Evolutionary conservation across 2,329 filamentous ascomycete species (phyloP), one percentile per base, ranked within the genome.

Genomic region (Diaporthe australafricana): DNA sequence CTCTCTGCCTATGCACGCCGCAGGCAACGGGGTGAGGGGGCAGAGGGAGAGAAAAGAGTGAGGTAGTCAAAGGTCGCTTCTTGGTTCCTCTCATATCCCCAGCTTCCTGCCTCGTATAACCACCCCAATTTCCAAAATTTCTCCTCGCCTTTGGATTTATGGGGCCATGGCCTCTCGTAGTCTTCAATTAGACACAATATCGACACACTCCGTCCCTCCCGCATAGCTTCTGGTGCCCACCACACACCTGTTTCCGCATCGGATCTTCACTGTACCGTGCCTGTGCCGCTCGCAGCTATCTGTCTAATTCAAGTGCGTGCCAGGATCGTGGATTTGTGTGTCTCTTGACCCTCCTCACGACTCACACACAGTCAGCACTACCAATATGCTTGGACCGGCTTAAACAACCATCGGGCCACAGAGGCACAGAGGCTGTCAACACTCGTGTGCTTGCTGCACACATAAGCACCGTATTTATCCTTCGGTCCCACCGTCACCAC

Each of bases 361-460:
- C 27, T 53, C 45, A 22, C 60, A 63, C 40, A 65, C 55, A 38
- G 71, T 72, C 71, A 70, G 71, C 71, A 70, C 71, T 73, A 70
- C 55, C 52, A 32, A 50, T 40, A 63, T 48, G 30, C 50, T 56
- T 70, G 71, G 71, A 48, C 42, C 38, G 52, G 56, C 38, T 70
- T 70, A 38, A 47, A 63, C 62, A 55, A 22, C 67, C 22, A 40
- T 30, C 53, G 55, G 35, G 17, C 45, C 42, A 40, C 60, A 55
- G 40, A 62, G 32, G 62, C 42, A 40, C 60, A 55, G 40, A 62
- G 32, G 62, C 66, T 70, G 27, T n/a, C 66, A 45, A 42, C 4
- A 16, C 53, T 48, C 25, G 42, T 30, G 35, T 50, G 67, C 45
- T 48, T 50, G 22, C 42, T 69, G 42, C 32, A 63, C 66, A 14